phyloP scores from a whole-genome alignment of 208 protist species.

The Leishmania major region DNA sequence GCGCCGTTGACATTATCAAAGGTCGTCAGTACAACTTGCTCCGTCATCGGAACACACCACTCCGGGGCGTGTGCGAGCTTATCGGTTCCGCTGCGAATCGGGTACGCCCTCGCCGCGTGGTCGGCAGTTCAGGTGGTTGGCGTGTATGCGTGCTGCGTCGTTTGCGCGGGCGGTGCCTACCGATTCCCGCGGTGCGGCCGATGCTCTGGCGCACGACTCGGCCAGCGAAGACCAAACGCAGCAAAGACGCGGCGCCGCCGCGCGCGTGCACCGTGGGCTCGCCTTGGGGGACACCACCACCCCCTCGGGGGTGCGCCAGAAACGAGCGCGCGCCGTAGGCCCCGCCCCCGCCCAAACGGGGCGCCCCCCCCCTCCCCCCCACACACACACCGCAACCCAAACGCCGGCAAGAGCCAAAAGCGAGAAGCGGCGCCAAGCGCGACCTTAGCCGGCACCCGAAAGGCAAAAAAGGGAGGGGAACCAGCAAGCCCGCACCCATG shows the following conservation, averaged over 20 bases:
- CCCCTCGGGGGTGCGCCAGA: background rate
- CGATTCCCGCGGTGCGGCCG: background rate
- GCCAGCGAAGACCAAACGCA: background rate
- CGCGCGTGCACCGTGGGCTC: no score
- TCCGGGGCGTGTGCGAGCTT: slow-evolving; percentile 39
- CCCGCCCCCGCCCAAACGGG: background rate
- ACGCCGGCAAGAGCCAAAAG: no score
- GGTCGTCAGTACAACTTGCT: slow-evolving; percentile 49
- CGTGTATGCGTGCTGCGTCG: slow-evolving; percentile 10
- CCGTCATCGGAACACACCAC: slow-evolving; percentile 27
- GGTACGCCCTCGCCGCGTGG: slow-evolving; percentile 8
- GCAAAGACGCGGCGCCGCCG: background rate
- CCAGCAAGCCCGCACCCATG: no score
- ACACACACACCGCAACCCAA: no score
- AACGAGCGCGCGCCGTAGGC: rapidly evolving
- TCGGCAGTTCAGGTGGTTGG: slow-evolving; percentile 3
- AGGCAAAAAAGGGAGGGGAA: no score
- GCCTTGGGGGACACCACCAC: background rate
- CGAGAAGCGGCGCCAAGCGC: no score
- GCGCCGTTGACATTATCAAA: slow-evolving; percentile 55
- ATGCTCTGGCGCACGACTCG: background rate
- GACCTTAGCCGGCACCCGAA: no score
- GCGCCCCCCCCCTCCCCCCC: no score
- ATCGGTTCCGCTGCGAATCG: slow-evolving; percentile 8
- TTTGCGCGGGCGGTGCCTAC: background rate